Base-by-base conservation (phyloP, 75 land plant species). In the Picea glauca region DNA sequence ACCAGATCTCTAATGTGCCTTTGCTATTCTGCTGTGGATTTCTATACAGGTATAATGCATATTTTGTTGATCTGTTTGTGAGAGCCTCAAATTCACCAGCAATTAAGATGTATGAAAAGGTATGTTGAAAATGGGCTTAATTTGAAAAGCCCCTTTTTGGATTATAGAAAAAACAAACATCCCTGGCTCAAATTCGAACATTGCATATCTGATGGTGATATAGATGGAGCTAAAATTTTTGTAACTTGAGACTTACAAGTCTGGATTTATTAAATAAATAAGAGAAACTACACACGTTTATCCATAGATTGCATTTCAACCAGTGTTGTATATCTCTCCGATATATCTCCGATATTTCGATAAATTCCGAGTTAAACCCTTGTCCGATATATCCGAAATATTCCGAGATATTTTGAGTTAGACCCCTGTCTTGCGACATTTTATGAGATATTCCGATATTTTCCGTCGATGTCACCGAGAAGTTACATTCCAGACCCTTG, bases 51-150 rank as follows among this genome's bases (percentile, higher is more conserved):
- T 92, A 95, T 77, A 93, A 98, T 77, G 96, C 92, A 2, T 98
- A 91, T 72, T 97, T 97, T 85, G 99, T 97, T 77, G 99, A 97
- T 78, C 91, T 97, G 56, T 97, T 97, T 80, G 99, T 97, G 77
- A 96, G 99, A 83, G 99, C 99, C 11, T 98, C 99, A 54, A 97
- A 98, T 77, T 82, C 81, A 58, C 98, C 94, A 43, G 99, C 98
- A 31, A 98, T 93, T 77, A 93, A 88, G 75, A 98, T 98, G 99
- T 95, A 98, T 88, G 92, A 95, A 76, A 95, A 98, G 94, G 98
- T 93, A 82, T 62, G 81, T 38, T 57, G 23, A 70, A 70, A 50
- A 43, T 38, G 38, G 38, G 26, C 46, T 14, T 68, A 15, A 35
- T 33, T 18, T 66, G 13, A 38, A 66, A 8, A 43, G 3, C 12